A percentile compares a stretch with the other conserved stretches of the same genome.
These are phyloP conservation scores for Salpingoeca rosetta DNA, from an alignment of 78 protist species.

Conservation along the genomic window DNA sequence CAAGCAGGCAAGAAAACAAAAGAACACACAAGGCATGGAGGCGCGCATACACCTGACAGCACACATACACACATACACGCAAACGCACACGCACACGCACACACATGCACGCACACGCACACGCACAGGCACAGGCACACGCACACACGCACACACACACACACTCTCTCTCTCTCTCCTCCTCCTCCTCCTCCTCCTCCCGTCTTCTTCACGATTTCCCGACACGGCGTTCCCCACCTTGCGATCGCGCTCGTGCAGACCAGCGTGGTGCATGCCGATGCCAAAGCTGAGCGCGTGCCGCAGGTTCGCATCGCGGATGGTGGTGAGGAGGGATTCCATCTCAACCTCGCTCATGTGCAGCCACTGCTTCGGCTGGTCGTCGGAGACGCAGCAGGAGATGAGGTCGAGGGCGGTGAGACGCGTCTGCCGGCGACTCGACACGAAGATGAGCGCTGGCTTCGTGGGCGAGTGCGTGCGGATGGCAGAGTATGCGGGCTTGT, in stretches of 20 bases:
- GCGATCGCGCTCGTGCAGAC: slow-evolving; percentile 75
- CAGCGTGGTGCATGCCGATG: slow-evolving; percentile 98
- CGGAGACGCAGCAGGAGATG: slow-evolving; percentile 54
- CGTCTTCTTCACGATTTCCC: too few species aligned
- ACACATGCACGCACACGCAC: too few species aligned
- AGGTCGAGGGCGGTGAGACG: slow-evolving; percentile 94
- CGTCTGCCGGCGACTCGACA: slow-evolving; percentile 96
- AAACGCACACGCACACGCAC: too few species aligned
- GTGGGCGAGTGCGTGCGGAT: slow-evolving; percentile 59
- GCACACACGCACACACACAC: too few species aligned
- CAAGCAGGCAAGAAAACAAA: too few species aligned
- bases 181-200: too few species aligned
- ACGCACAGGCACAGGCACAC: too few species aligned
- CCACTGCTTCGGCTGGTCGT: slow-evolving; percentile 60
- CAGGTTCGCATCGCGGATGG: slow-evolving; percentile 59
- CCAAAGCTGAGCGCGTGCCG: slow-evolving; percentile 82
- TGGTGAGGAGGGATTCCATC: slow-evolving; percentile 21
- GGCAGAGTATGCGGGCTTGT: slow-evolving; percentile 91
- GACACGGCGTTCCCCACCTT: neutral
- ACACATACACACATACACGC: too few species aligned
- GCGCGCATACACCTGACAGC: too few species aligned
- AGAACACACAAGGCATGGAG: too few species aligned
- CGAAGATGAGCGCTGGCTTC: slow-evolving; percentile 89
- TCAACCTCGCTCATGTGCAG: slow-evolving; percentile 32
- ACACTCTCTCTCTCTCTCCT: too few species aligned